Conservation (phyloP, 768 basidiomycete species). For the Cystobasidium ongulense region DNA sequence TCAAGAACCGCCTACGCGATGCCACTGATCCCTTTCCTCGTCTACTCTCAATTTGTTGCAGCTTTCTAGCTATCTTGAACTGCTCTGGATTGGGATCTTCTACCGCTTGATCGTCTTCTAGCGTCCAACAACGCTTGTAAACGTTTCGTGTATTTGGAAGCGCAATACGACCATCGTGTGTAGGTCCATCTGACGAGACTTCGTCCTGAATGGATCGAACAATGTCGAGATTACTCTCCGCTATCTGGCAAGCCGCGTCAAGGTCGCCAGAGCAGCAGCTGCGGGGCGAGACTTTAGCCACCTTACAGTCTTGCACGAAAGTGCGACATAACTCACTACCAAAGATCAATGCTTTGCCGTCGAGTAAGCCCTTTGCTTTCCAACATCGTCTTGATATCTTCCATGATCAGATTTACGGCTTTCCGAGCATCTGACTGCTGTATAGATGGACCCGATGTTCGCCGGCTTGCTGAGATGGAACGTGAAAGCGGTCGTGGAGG, state of each 20-base stretch:
- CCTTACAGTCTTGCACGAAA: background rate
- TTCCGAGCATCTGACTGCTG: background rate
- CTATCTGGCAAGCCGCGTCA: background rate
- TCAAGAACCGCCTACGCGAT: background rate
- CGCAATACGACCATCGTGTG: background rate
- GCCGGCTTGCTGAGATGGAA: background rate
- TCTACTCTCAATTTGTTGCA: background rate
- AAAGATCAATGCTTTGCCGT: background rate
- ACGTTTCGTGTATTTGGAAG: background rate
- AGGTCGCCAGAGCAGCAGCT: slow-evolving; percentile 22
- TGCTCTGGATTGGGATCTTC: background rate
- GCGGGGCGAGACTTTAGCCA: background rate
- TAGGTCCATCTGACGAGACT: background rate
- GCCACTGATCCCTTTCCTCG: slow-evolving; percentile 8
- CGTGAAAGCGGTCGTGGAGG: background rate
- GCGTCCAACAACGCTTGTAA: background rate
- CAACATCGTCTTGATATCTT: background rate
- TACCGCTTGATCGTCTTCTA: slow-evolving; percentile 13
- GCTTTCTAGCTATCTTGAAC: background rate
- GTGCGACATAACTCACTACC: background rate
- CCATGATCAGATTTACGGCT: background rate
- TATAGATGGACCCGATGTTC: too few relatives aligned
- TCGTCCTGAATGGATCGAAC: background rate
- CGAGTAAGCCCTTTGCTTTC: background rate
- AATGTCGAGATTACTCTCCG: background rate